phyloP scores from a whole-genome alignment of 495 filamentous ascomycete species.

The Bathelium albidoporum region DNA sequence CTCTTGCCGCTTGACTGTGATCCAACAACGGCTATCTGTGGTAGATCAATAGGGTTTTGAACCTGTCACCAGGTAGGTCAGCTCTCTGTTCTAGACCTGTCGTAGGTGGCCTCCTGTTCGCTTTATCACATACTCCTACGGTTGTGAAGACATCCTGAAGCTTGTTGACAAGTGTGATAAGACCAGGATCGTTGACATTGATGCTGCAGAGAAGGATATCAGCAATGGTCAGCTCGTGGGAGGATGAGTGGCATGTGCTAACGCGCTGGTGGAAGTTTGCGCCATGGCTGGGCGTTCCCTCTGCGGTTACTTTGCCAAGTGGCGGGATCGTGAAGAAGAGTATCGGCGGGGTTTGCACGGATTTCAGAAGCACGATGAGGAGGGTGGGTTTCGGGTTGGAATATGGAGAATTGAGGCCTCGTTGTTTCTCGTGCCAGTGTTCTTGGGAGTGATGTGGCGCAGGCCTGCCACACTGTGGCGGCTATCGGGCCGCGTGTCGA shows the following conservation, averaged over 20 bases:
- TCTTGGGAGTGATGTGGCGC: background rate
- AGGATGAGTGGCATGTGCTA: background rate
- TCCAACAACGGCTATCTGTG: slow-evolving; percentile 97
- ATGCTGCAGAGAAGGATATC: slow-evolving; percentile 39
- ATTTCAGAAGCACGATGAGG: background rate
- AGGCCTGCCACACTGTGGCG: slow-evolving; percentile 9
- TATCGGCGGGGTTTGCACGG: background rate
- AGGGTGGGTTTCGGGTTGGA: background rate
- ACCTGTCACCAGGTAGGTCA: slow-evolving; percentile 40
- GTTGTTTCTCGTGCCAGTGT: background rate
- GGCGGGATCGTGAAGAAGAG: background rate
- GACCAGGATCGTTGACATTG: slow-evolving; percentile 68
- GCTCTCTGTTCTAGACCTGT: background rate
- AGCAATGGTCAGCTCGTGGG: slow-evolving; percentile 7
- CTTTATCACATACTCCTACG: slow-evolving; percentile 65
- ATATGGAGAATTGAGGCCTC: background rate
- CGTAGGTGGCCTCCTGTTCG: background rate
- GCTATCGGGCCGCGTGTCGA: background rate
- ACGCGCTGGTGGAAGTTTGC: slow-evolving; percentile 32
- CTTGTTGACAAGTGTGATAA: slow-evolving; percentile 96
- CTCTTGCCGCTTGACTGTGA: slow-evolving; percentile 99
- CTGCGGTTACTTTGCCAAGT: slow-evolving; percentile 5
- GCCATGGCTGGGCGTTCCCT: slow-evolving; percentile 21
- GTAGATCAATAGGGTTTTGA: slow-evolving; percentile 97
- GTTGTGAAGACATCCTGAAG: slow-evolving; percentile 99